phyloP scores from a whole-genome alignment of 257 asterid genomes.

The Echites panduratus region DNA sequence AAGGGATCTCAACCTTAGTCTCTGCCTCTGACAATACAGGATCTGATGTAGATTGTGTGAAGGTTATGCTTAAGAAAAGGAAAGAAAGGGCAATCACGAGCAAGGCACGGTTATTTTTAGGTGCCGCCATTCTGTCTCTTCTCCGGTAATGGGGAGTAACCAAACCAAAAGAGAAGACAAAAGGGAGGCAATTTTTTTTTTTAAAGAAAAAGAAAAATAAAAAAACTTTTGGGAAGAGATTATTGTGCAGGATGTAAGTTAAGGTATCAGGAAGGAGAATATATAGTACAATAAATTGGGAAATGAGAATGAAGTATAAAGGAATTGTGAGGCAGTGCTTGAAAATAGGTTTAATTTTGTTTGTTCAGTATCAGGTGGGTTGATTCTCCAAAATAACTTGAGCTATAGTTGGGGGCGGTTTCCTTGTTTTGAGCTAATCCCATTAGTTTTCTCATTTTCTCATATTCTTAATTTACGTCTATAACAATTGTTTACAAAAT shows the following conservation, averaged over 20 bases:
- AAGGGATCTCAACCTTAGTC: too few relatives aligned
- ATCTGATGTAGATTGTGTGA: too few relatives aligned
- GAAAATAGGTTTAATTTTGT: not conserved
- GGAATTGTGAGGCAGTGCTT: conserved; percentile 1
- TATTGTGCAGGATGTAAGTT: not conserved
- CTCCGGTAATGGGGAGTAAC: not conserved
- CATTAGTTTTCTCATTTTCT: too few relatives aligned
- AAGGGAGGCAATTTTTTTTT: not conserved
- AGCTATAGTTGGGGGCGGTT: not conserved
- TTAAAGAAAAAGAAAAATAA: not conserved
- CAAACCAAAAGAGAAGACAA: not conserved
- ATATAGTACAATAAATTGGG: not conserved
- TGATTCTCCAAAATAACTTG: not conserved
- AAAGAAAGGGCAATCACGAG: not conserved
- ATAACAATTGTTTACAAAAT: too few relatives aligned
- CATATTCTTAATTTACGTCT: not conserved
- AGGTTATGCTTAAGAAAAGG: conserved; percentile 3
- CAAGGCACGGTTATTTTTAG: not conserved
- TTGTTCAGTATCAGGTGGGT: not conserved
- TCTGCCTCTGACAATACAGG: too few relatives aligned
- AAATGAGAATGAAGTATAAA: not conserved
- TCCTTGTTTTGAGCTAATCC: too few relatives aligned
- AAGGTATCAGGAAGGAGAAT: not conserved
- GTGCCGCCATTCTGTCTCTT: conserved; percentile 7
- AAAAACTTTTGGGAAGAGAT: too few relatives aligned